Evolutionary conservation across 78 protist genomes (phyloP).

Genomic region (Speleostelium caveatum): DNA sequence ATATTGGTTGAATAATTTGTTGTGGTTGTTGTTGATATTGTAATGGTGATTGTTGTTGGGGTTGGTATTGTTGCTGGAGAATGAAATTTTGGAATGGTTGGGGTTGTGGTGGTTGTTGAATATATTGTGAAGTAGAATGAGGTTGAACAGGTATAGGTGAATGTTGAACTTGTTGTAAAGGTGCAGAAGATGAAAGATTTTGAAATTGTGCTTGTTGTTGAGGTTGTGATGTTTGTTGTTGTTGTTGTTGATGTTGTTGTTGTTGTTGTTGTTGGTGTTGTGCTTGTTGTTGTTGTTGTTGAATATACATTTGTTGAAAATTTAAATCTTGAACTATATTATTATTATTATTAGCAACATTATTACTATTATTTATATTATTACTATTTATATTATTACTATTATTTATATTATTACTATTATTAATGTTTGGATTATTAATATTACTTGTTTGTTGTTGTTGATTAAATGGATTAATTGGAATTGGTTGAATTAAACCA

Average conservation of each 20-base stretch:
- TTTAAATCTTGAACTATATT: background rate
- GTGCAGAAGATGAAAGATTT: slow-evolving; percentile 63
- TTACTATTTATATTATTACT: background rate
- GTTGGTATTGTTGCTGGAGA: slow-evolving; percentile 30
- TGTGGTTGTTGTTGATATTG: slow-evolving; percentile 10
- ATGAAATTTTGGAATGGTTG: background rate
- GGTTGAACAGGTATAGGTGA: slow-evolving; percentile 46
- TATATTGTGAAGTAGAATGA: slow-evolving; percentile 2
- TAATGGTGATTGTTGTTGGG: slow-evolving; percentile 18
- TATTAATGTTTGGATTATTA: slow-evolving; percentile 26
- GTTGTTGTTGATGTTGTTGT: slow-evolving; percentile 20
- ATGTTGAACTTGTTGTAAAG: slow-evolving; percentile 32
- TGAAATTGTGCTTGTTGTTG: background rate
- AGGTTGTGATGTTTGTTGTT: background rate
- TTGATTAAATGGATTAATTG: slow-evolving; percentile 12
- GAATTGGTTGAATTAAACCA: slow-evolving; percentile 7
- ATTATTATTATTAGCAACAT: background rate
- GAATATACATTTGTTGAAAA: background rate
- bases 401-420: too few species aligned
- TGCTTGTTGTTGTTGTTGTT: slow-evolving; percentile 4
- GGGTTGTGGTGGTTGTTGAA: slow-evolving; percentile 40
- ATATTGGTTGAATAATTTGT: background rate
- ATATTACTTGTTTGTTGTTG: background rate
- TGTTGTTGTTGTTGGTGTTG: slow-evolving; percentile 16
- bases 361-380: background rate